Evolutionary conservation across 1,284 basidiomycete genomes (phyloP).

Genomic region (Sporisorium graminicola): DNA sequence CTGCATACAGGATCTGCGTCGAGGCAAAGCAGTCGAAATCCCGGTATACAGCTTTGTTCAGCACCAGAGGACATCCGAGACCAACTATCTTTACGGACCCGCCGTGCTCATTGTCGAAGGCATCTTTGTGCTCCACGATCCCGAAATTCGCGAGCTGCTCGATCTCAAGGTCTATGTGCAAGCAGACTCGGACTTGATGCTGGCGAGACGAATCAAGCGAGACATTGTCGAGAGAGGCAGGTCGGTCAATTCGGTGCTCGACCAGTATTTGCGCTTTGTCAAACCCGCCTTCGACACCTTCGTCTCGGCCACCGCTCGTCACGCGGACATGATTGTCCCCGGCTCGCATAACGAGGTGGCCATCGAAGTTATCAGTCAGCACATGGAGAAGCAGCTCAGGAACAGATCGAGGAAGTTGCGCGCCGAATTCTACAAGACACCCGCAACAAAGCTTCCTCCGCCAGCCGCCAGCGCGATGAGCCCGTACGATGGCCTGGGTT

Average conservation of each 20-base stretch:
- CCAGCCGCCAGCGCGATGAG: conserved; percentile 15
- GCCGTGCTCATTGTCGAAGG: conserved; percentile 96
- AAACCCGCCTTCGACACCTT: conserved; percentile 90
- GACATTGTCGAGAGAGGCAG: conserved; percentile 90
- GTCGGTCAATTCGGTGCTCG: conserved; percentile 85
- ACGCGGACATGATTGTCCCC: conserved; percentile 77
- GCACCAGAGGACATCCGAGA: conserved; percentile 87
- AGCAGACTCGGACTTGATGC: conserved; percentile 96
- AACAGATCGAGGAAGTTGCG: conserved; percentile 46
- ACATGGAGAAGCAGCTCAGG: conserved; percentile 83
- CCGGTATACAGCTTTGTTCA: conserved; percentile 93
- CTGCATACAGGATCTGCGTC: conserved; percentile 82
- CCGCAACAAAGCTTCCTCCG: conserved; percentile 21
- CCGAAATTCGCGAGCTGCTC: conserved; percentile 79
- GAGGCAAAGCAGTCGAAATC: conserved; percentile 77
- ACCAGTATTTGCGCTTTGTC: conserved; percentile 93
- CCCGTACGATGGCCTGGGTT: conserved; percentile 36
- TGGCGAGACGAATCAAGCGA: conserved; percentile 87
- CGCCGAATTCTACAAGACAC: conserved; percentile 55
- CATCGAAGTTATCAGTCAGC: conserved; percentile 91
- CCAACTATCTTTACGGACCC: conserved; percentile 92
- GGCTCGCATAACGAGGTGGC: conserved; percentile 73
- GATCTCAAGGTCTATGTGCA: conserved; percentile 82
- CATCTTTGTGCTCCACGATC: conserved; percentile 85
- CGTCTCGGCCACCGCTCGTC: conserved; percentile 85